Conservation (phyloP, 106 monocot genomes). For the Ottelia alismoides region DNA sequence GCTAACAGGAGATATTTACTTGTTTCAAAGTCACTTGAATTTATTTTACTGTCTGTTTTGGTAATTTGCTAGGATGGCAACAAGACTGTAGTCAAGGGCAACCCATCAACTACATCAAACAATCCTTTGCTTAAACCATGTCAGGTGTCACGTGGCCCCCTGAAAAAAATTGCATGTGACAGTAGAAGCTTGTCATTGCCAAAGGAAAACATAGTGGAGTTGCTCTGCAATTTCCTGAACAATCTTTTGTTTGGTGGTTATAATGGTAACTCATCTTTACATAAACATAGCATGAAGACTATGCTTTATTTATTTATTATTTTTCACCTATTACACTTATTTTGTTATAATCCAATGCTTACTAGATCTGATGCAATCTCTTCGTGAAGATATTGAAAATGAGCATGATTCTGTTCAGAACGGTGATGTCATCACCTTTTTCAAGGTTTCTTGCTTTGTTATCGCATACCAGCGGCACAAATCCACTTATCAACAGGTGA, state of each 20-base stretch:
- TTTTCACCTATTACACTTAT: too few relatives aligned
- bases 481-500: conserved; percentile 44
- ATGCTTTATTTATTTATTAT: neutral
- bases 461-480: conserved; percentile 59
- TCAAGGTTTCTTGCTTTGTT: conserved; percentile 64
- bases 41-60: neutral
- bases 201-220: conserved; percentile 36
- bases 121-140: conserved; percentile 40
- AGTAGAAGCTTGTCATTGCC: conserved; percentile 20
- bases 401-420: conserved; percentile 62
- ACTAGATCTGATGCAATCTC: conserved; percentile 89
- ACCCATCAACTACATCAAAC: conserved; percentile 43
- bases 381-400: conserved; percentile 57
- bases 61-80: conserved; percentile 63
- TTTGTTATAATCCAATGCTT: conserved; percentile 13
- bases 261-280: too few relatives aligned
- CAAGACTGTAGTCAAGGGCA: conserved; percentile 54
- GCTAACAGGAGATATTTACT: neutral
- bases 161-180: conserved; percentile 83
- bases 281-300: neutral
- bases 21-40: neutral
- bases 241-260: conserved; percentile 77
- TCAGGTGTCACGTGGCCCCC: conserved; percentile 53
- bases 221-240: conserved; percentile 49
- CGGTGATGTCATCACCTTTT: conserved; percentile 58